Conservation (phyloP, 768 basidiomycete species). For the Dictyophora rubrovolvata region DNA sequence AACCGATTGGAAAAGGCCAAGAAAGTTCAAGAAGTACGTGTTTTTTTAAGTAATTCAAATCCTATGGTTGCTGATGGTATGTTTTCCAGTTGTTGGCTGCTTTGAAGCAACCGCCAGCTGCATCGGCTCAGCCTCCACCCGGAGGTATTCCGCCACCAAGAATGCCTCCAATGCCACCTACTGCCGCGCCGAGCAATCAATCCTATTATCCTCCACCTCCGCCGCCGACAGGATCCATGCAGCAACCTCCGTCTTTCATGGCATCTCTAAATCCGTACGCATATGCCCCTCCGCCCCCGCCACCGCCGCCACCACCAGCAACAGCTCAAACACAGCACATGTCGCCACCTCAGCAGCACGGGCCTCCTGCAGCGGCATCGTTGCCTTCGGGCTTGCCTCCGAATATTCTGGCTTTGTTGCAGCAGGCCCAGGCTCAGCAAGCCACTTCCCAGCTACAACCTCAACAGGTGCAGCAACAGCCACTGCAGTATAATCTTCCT, state of each 20-base stretch:
- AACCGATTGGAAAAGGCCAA: conserved; percentile 83
- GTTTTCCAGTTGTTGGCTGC: conserved; percentile 55
- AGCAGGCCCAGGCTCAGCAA: conserved; percentile 33
- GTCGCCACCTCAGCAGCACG: not conserved
- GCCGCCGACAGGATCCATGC: conserved; percentile 14
- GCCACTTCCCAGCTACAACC: conserved; percentile 21
- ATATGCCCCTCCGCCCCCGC: conserved; percentile 25
- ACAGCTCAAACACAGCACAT: not conserved
- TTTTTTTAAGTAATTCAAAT: not conserved
- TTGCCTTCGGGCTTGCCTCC: conserved; percentile 40
- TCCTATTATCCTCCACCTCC: conserved; percentile 38
- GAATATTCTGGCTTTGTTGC: conserved; percentile 59
- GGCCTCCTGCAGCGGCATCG: conserved; percentile 16
- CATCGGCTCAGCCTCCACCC: conserved; percentile 14
- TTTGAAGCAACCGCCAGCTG: conserved; percentile 52
- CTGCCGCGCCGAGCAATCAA: conserved; percentile 20
- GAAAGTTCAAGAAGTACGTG: conserved; percentile 64
- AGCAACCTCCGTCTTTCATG: conserved; percentile 10
- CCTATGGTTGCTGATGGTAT: not conserved
- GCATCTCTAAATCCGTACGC: conserved; percentile 16
- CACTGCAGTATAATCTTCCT: conserved; percentile 27
- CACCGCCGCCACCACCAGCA: conserved; percentile 12
- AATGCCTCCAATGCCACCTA: conserved; percentile 14
- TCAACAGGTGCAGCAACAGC: conserved; percentile 15
- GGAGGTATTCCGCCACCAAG: conserved; percentile 27